Evolutionary conservation across 2,329 filamentous ascomycete species (phyloP), one percentile per base, ranked within the genome.

Genomic region (Fusarium sp.): DNA sequence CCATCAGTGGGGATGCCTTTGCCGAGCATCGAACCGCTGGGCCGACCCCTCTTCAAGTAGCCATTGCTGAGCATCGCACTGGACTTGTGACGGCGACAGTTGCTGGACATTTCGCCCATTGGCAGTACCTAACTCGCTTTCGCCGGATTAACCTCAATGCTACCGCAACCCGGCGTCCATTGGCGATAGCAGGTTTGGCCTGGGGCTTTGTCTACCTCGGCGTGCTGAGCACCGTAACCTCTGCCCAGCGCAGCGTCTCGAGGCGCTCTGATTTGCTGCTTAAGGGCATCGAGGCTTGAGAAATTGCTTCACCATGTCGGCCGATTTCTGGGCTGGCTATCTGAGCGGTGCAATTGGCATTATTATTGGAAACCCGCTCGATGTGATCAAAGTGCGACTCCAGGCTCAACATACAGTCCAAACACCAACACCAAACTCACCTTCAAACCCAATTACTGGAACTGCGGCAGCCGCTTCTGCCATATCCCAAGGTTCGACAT

Each of bases 291-390:
- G 51, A 66, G 28, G 61, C 60, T 28, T 67, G 41, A 63, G 47
- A 28, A 4, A 44, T 37, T 62, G 52, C 13, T 18, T 27, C 57
- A 57, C n/a, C 46, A 95, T 96, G 93, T 93, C 93, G 53, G 89
- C 94, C 73, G 95, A 97, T 78, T 98, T 98, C 81, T 97, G 93
- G 93, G 93, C 95, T 62, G 94, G 95, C 76, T 98, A 97, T 80
- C 82, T 96, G 66, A 95, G 92, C 77, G 95, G 95, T 56, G 94
- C 92, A 61, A 86, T 91, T 51, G 93, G 94, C 47, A 98, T 98
- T 74, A 83, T 97, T 50, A 92, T 97, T 65, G 94, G 95, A 68
- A 97, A 97, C 75, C 94, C 94, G 4, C 85, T 98, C 6, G 92
- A 95, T 78, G 82, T 94, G 18, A 80, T 84, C 75, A 85, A 87